Conservation (phyloP, 2,329 filamentous ascomycete species). For the Alternaria sp. region DNA sequence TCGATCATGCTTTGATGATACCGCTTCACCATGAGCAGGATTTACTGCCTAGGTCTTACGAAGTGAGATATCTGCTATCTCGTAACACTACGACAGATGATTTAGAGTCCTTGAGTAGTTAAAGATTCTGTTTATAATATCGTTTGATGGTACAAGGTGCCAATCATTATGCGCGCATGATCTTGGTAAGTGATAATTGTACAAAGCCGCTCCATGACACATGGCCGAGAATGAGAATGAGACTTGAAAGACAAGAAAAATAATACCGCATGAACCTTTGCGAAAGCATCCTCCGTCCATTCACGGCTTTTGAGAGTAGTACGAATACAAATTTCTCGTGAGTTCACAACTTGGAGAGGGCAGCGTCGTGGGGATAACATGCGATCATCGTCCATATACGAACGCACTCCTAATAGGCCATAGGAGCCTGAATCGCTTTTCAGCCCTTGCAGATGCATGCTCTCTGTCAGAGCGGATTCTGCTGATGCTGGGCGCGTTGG, state of each 20-base stretch:
- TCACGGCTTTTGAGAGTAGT: background rate
- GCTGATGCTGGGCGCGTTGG: background rate
- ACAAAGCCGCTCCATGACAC: slow-evolving; percentile 1
- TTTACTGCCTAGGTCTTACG: background rate
- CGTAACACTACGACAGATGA: background rate
- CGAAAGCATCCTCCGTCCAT: background rate
- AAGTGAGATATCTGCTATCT: background rate
- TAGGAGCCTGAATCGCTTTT: background rate
- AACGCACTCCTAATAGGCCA: background rate
- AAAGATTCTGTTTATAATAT: background rate
- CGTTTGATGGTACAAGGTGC: background rate
- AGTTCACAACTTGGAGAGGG: background rate
- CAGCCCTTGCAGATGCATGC: background rate
- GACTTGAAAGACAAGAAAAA: background rate
- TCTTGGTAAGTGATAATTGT: background rate
- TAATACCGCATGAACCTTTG: background rate
- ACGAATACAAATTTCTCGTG: slow-evolving; percentile 3
- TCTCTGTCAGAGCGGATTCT: background rate
- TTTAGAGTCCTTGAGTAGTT: background rate
- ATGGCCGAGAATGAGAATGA: background rate
- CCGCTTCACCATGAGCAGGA: background rate
- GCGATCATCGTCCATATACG: background rate
- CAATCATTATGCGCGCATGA: background rate
- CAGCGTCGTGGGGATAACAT: background rate
- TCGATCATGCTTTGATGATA: slow-evolving; percentile 1